Evolutionary conservation across 139 green algal genomes (phyloP).

Genomic region (Desmodesmus armatus): DNA sequence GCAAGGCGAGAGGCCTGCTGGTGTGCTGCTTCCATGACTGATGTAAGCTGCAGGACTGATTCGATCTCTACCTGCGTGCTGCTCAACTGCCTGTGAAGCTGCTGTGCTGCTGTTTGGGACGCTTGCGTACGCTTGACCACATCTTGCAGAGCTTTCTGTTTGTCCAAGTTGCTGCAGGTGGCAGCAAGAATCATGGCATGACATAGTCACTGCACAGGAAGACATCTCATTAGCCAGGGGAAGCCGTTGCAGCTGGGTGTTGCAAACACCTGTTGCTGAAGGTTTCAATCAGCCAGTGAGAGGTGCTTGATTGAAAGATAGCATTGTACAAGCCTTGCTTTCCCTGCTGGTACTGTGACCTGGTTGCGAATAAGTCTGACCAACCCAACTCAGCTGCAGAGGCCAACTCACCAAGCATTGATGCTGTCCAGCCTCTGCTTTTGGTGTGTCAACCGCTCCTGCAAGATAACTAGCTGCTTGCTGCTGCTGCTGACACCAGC

Average conservation of each 20-base stretch:
- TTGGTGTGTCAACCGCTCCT: background rate
- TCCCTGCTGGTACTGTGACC: background rate
- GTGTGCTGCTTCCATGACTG: background rate
- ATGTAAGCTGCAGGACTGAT: background rate
- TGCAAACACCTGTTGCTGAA: background rate
- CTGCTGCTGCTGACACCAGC: background rate
- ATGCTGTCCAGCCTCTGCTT: constrained; percentile 22
- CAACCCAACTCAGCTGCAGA: background rate
- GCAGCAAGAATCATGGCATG: background rate
- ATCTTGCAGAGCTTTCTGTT: background rate
- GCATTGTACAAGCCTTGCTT: background rate
- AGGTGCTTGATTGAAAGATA: background rate
- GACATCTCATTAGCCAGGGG: background rate
- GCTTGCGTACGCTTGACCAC: background rate
- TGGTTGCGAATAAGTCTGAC: background rate
- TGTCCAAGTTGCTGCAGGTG: background rate
- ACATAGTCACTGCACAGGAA: background rate
- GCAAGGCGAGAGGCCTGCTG: constrained; percentile 10
- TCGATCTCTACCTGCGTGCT: background rate
- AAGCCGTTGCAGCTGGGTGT: background rate
- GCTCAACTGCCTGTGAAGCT: constrained; percentile 4
- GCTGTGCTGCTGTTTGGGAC: background rate
- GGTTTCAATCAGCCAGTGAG: background rate
- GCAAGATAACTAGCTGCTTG: background rate
- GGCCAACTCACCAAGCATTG: background rate